Percentiles rank a stretch among this genome's conserved stretches.
These are phyloP conservation scores for Aureobasidium subglaciale DNA, from an alignment of 2,329 filamentous ascomycete species.

Conservation along the genomic window DNA sequence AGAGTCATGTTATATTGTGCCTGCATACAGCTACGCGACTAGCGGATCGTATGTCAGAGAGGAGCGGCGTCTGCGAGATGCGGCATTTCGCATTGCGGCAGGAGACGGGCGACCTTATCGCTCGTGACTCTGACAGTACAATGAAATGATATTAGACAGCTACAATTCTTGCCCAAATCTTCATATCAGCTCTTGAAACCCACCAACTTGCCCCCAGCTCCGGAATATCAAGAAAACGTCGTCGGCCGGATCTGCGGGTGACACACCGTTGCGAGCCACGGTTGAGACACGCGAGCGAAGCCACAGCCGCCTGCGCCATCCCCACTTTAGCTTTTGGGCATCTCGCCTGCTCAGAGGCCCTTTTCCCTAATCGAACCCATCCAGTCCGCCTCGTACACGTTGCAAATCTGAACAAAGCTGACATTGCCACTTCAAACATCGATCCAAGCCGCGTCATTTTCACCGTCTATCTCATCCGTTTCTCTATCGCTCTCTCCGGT, in stretches of 20 bases:
- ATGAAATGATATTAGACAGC: not conserved
- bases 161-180: not conserved
- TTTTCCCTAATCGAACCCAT: not conserved
- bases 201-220: not conserved
- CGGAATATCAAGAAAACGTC: slow-evolving; percentile 3
- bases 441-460: not conserved
- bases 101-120: not conserved
- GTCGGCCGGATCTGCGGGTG: not conserved
- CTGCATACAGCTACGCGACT: slow-evolving; percentile 8
- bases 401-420: slow-evolving; percentile 7
- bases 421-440: slow-evolving; percentile 4
- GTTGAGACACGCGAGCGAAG: slow-evolving; percentile 12
- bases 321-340: slow-evolving; percentile 4
- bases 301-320: slow-evolving; percentile 13
- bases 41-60: not conserved
- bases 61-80: not conserved
- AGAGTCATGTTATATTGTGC: slow-evolving; percentile 10
- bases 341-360: slow-evolving; percentile 7
- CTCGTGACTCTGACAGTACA: not conserved
- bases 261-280: slow-evolving; percentile 6
- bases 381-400: slow-evolving; percentile 10
- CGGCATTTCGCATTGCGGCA: slow-evolving; percentile 7
- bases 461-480: not conserved
- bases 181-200: not conserved
- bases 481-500: not conserved